phyloP scores from a whole-genome alignment of 345 rosid species.

The Sonneratia alba region DNA sequence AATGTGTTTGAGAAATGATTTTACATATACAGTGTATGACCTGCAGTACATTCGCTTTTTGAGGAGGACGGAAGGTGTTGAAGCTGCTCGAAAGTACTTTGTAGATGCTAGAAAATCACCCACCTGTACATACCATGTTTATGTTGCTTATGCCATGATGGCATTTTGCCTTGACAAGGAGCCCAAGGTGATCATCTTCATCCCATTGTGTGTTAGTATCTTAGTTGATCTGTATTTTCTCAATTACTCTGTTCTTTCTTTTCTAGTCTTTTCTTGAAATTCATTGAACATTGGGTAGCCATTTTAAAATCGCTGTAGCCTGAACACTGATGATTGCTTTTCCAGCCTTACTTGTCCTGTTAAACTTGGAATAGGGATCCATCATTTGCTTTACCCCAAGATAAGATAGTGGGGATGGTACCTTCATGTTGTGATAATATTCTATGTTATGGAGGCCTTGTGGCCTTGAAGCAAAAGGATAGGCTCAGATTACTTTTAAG shows the following conservation, averaged over 20 bases:
- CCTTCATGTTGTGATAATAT: neutral
- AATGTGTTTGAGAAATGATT: neutral
- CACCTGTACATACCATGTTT: constrained; percentile 77
- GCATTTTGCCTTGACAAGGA: constrained; percentile 89
- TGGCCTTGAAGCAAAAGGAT: neutral
- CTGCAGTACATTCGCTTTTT: constrained; percentile 79
- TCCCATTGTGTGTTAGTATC: neutral
- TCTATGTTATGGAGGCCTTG: neutral
- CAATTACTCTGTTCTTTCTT: neutral
- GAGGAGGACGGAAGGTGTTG: constrained; percentile 85
- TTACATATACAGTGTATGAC: constrained; percentile 5
- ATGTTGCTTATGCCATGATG: constrained; percentile 84
- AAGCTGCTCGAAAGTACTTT: constrained; percentile 94
- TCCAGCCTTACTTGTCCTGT: neutral
- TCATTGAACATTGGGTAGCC: neutral
- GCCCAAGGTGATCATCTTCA: constrained; percentile 49
- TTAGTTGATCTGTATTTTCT: neutral
- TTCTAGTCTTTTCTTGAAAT: neutral
- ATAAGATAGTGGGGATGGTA: neutral
- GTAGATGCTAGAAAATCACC: constrained; percentile 81
- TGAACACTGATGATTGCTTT: neutral
- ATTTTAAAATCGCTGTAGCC: neutral
- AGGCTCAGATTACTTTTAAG: neutral
- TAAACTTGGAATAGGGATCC: neutral
- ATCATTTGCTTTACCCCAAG: neutral